These are phyloP conservation scores for Stachybotrys chlorohalonatus DNA, from an alignment of 2,329 filamentous ascomycete genomes.

Conservation along the genomic window DNA sequence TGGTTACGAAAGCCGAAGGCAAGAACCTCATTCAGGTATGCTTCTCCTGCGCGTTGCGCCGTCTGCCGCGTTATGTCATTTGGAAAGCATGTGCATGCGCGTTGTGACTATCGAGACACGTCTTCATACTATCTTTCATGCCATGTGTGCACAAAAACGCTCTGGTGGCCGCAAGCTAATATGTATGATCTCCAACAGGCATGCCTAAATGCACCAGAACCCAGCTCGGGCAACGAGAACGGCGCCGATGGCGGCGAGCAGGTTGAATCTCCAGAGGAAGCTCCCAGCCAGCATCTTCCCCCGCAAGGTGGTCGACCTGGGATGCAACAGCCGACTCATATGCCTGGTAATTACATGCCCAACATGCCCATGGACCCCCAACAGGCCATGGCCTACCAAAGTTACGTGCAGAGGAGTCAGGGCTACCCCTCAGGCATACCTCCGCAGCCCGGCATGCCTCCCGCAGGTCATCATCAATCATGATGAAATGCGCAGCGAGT, in stretches of 20 bases:
- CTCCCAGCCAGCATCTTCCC: slow-evolving; percentile 65
- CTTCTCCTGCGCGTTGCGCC: slow-evolving; percentile 6
- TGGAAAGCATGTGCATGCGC: not conserved
- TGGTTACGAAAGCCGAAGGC: slow-evolving; percentile 96
- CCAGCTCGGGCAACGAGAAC: slow-evolving; percentile 70
- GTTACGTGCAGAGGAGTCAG: slow-evolving; percentile 65
- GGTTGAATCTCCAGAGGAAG: slow-evolving; percentile 88
- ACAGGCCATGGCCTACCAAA: slow-evolving; percentile 74
- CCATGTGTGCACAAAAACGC: not conserved
- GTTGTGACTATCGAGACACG: not conserved
- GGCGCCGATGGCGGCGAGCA: slow-evolving; percentile 67
- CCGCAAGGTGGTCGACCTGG: slow-evolving; percentile 49
- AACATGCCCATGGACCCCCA: slow-evolving; percentile 64
- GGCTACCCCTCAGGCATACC: slow-evolving; percentile 71
- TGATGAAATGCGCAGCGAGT: slow-evolving; percentile 27
- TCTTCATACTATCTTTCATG: not conserved
- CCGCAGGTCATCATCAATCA: slow-evolving; percentile 74
- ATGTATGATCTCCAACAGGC: slow-evolving; percentile 48
- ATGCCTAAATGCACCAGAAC: slow-evolving; percentile 93
- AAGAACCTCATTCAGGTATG: slow-evolving; percentile 98
- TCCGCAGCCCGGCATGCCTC: slow-evolving; percentile 67
- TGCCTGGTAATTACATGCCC: slow-evolving; percentile 55
- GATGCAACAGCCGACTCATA: slow-evolving; percentile 55
- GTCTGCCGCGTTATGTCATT: not conserved
- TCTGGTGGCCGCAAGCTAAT: slow-evolving; percentile 18